Conservation (phyloP, 1,284 basidiomycete species). For the Pseudozyma tsukubaensis region DNA sequence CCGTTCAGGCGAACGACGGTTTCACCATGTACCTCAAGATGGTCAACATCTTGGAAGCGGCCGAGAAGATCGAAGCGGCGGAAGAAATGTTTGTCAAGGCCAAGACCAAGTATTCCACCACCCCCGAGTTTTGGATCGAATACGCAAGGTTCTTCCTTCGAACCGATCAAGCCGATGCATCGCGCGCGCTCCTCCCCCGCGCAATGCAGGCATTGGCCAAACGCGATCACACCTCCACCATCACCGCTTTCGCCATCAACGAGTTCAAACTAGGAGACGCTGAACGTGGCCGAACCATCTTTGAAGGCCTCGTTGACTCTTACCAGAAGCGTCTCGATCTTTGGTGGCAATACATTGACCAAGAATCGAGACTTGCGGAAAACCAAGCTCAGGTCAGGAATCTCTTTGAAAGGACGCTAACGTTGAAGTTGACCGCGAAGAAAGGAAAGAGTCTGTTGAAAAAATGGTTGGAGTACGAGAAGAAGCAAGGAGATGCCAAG, state of each 20-base stretch:
- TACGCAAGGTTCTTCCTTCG: conserved; percentile 83
- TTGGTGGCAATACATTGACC: conserved; percentile 97
- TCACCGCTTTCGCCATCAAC: conserved; percentile 90
- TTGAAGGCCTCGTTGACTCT: conserved; percentile 93
- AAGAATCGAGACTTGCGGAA: conserved; percentile 75
- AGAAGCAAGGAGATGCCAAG: conserved; percentile 84
- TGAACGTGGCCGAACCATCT: conserved; percentile 93
- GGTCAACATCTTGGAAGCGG: conserved; percentile 84
- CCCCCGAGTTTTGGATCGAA: conserved; percentile 90
- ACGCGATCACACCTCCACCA: conserved; percentile 92
- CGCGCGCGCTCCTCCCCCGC: conserved; percentile 86
- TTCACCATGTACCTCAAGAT: conserved; percentile 88
- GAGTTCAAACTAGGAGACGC: conserved; percentile 95
- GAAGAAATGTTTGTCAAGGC: conserved; percentile 59
- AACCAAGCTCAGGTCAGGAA: conserved; percentile 71
- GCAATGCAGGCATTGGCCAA: conserved; percentile 93
- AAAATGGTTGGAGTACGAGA: conserved; percentile 94
- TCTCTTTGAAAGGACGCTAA: conserved; percentile 84
- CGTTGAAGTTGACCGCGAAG: conserved; percentile 88
- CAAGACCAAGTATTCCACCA: conserved; percentile 89
- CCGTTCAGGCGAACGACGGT: conserved; percentile 88
- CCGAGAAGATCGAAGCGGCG: conserved; percentile 74
- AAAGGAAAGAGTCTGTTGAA: conserved; percentile 89
- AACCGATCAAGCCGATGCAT: conserved; percentile 79
- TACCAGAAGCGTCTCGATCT: conserved; percentile 94